Base-by-base conservation (phyloP, 257 asterid genomes). In the Agastache rugosa region DNA sequence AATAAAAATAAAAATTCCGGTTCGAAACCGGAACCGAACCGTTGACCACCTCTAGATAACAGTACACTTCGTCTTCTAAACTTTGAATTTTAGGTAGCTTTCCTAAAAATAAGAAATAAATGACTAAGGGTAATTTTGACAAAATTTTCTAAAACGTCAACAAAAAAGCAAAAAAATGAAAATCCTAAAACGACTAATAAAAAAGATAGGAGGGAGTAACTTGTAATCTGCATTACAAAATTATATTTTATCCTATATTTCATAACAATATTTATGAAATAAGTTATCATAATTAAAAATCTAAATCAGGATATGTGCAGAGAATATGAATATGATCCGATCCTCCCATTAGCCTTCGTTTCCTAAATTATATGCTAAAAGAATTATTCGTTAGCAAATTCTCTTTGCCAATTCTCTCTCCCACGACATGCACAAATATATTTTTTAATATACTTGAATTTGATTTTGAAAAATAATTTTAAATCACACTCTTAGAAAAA, bases 241-340 rank as follows among this genome's bases (percentile, higher is more conserved):
- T 12, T 11, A 6, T 25, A 31, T 27, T 37, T 17, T 63, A 7
- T 27, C 20, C 0, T 19, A 11, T 41, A 64, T 61, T 54, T 11
- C 12, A 15, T 31, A 59, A 11, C 22, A 20, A 5, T 9, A 5
- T 39, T 12, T 25, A 56, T 25, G 37, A 23, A 12, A 22, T 29
- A 5, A 10, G 19, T 12, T 19, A 51, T 15, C 2, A n/a, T 27
- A 44, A 15, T 23, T n/a, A 29, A 72, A 45, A 34, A 58, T 19
- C 10, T n/a, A 61, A 72, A 61, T 12, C 25, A 27, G 8, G 2
- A 51, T 53, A 75, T 35, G 34, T 37, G 72, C 48, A 63, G 10
- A 54, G 73, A 71, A 77, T 77, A n/a, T 19, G 81, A 63, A 77
- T 63, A 65, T 54, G 78, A 74, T 64, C 45, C 76, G 71, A 73